phyloP scores from a whole-genome alignment of 768 basidiomycete genomes.

The Suillus discolor region DNA sequence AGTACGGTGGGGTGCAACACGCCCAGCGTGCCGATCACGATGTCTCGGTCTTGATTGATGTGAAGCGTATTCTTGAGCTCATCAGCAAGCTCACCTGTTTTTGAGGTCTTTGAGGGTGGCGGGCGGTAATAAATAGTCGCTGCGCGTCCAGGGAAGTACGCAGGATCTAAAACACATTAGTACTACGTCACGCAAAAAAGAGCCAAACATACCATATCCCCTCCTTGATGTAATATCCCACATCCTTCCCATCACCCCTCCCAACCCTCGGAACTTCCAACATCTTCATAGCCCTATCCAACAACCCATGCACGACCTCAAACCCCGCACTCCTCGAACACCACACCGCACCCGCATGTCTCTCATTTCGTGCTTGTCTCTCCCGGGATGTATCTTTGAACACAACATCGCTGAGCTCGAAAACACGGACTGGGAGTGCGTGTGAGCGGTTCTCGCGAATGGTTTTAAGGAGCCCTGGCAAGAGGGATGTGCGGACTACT shows the following conservation, averaged over 20 bases:
- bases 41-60: constrained; percentile 47
- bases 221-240: constrained; percentile 93
- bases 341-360: constrained; percentile 90
- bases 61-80: constrained; percentile 48
- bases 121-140: constrained; percentile 89
- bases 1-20: constrained; percentile 93
- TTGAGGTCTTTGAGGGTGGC: constrained; percentile 19
- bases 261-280: constrained; percentile 85
- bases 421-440: constrained; percentile 88
- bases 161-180: constrained; percentile 61
- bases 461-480: constrained; percentile 96
- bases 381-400: constrained; percentile 81
- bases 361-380: constrained; percentile 84
- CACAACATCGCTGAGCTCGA: constrained; percentile 92
- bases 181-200: neutral
- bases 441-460: constrained; percentile 96
- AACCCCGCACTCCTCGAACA: constrained; percentile 98
- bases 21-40: constrained; percentile 85
- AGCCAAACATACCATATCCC: constrained; percentile 62
- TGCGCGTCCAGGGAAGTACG: constrained; percentile 94
- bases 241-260: constrained; percentile 55
- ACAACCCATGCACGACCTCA: constrained; percentile 92
- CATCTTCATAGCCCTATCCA: constrained; percentile 96
- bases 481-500: constrained; percentile 92
- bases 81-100: constrained; percentile 32